Evolutionary conservation across 106 monocot genomes (phyloP).

Genomic region (Dendrobium nobile): DNA sequence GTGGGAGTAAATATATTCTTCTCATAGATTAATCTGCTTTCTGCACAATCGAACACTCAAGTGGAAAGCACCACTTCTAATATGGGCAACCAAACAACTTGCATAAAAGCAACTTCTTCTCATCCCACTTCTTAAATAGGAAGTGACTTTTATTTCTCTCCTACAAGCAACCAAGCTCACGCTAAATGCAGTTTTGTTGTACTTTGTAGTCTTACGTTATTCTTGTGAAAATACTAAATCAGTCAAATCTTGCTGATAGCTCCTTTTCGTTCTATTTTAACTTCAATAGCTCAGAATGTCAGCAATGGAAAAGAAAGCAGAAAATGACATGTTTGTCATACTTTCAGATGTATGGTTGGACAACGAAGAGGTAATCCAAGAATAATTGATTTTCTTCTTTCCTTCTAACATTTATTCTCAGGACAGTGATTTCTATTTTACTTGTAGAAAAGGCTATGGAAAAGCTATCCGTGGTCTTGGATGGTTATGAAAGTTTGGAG

Average conservation of each 20-base stretch:
- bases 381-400: conserved; percentile 1
- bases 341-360: conserved; percentile 99
- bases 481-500: conserved; percentile 90
- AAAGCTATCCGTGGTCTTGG: conserved; percentile 70
- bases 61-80: too few species aligned
- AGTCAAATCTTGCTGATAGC: neutral
- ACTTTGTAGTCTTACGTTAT: neutral
- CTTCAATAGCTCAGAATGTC: conserved; percentile 57
- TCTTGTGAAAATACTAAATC: neutral
- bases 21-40: too few species aligned
- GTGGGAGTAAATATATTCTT: too few species aligned
- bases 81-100: too few species aligned
- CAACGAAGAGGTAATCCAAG: conserved; percentile 61
- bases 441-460: conserved; percentile 76
- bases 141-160: neutral
- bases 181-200: neutral
- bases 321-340: conserved; percentile 98
- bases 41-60: too few species aligned
- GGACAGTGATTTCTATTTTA: conserved; percentile 15
- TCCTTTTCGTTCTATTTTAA: conserved; percentile 3
- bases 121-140: neutral
- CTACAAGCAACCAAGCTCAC: neutral
- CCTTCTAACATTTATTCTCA: conserved; percentile 15
- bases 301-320: conserved; percentile 75
- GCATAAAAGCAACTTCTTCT: neutral